phyloP scores from a whole-genome alignment of 2,329 filamentous ascomycete genomes.

The Karstenula rhodostoma region DNA sequence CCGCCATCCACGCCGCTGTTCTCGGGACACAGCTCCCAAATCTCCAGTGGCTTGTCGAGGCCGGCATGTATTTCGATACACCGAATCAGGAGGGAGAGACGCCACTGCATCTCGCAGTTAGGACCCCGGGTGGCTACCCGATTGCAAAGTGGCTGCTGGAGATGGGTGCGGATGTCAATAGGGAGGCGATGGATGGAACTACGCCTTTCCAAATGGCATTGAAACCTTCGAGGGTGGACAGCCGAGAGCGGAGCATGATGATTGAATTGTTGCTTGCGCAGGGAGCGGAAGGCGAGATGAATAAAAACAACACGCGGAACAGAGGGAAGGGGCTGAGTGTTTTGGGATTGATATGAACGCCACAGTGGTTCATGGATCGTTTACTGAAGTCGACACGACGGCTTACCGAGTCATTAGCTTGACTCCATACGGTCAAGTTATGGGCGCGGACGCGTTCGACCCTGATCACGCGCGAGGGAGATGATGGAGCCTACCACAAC shows the following conservation, averaged over 20 bases:
- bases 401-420: neutral
- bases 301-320: conserved; percentile 2
- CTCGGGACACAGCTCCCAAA: conserved; percentile 36
- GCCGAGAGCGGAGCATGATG: conserved; percentile 37
- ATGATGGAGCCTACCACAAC: neutral
- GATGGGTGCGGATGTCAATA: conserved; percentile 43
- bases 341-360: conserved; percentile 24
- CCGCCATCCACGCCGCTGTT: conserved; percentile 40
- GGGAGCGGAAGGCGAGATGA: conserved; percentile 37
- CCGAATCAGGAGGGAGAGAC: conserved; percentile 40
- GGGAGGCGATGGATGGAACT: conserved; percentile 28
- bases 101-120: conserved; percentile 41
- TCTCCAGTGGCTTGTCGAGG: conserved; percentile 35
- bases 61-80: conserved; percentile 38
- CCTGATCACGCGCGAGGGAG: no score
- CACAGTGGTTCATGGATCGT: neutral
- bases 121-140: conserved; percentile 33
- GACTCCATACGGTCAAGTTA: neutral
- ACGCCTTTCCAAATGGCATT: conserved; percentile 37
- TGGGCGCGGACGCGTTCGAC: no score
- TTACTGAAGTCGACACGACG: neutral
- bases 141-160: conserved; percentile 41
- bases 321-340: conserved; percentile 27
- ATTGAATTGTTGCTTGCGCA: conserved; percentile 39
- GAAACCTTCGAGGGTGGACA: conserved; percentile 28